Evolutionary conservation across 2,329 filamentous ascomycete species (phyloP).

Genomic region (Atkinsonella texensis): DNA sequence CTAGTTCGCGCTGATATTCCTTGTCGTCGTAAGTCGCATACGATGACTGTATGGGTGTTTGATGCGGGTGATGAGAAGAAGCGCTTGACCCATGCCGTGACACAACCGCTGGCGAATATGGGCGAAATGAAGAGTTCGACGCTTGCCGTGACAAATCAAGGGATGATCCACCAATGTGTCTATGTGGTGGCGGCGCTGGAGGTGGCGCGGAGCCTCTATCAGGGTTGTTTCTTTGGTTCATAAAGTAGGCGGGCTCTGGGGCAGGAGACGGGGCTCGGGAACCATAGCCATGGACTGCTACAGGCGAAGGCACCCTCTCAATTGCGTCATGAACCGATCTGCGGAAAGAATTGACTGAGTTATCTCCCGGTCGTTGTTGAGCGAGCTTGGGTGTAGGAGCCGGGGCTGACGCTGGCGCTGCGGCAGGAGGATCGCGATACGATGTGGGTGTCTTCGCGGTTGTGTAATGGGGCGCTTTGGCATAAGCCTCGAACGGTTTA

Average conservation of each 20-base stretch:
- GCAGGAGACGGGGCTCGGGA: constrained; percentile 20
- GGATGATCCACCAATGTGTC: constrained; percentile 40
- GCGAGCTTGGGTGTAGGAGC: constrained; percentile 12
- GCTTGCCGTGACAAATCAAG: constrained; percentile 17
- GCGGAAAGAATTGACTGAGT: constrained; percentile 18
- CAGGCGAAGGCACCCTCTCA: constrained; percentile 10
- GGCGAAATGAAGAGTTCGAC: constrained; percentile 26
- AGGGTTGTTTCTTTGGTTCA: constrained; percentile 14
- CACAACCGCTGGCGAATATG: constrained; percentile 15
- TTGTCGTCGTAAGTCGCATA: constrained; percentile 28
- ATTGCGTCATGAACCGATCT: constrained; percentile 11
- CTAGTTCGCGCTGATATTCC: constrained; percentile 8
- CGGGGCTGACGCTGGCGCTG: constrained; percentile 13
- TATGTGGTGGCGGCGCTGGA: constrained; percentile 73
- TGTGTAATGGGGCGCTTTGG: constrained; percentile 54
- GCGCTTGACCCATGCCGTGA: constrained; percentile 24
- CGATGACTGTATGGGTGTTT: constrained; percentile 26
- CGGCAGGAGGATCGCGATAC: constrained; percentile 31
- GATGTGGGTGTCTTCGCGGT: constrained; percentile 48
- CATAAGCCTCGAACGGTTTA: constrained; percentile 56
- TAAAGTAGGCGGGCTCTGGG: constrained; percentile 11
- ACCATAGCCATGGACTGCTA: constrained; percentile 17
- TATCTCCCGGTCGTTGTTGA: constrained; percentile 9
- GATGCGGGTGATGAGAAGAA: constrained; percentile 18
- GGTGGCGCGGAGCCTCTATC: constrained; percentile 55